Percentiles rank a stretch among this genome's conserved stretches.
These are phyloP conservation scores for Fusarium mundagurra DNA, from an alignment of 2,329 filamentous ascomycete genomes.

Conservation along the genomic window DNA sequence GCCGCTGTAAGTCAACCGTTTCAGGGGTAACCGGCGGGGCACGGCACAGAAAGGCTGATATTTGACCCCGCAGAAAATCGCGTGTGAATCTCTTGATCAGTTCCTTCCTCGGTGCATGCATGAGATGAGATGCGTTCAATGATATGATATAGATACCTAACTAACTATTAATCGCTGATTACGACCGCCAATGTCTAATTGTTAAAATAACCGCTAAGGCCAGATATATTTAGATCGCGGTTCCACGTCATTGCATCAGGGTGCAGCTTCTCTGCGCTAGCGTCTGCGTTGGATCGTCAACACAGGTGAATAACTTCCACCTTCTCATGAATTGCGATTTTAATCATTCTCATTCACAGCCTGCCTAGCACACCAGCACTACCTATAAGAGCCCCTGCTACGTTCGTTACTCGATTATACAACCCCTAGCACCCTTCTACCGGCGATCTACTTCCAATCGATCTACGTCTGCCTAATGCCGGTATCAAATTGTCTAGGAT, in stretches of 20 bases:
- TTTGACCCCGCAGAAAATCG: slow-evolving; percentile 22
- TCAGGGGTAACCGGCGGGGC: slow-evolving; percentile 14
- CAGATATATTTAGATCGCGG: not conserved
- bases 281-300: slow-evolving; percentile 1
- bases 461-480: not conserved
- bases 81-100: slow-evolving; percentile 10
- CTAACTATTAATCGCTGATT: not conserved
- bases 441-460: not conserved
- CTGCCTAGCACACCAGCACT: not conserved
- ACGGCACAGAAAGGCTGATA: not conserved
- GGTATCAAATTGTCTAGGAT: slow-evolving; percentile 4
- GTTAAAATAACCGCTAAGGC: not conserved
- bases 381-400: not conserved
- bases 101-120: slow-evolving; percentile 6
- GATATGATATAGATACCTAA: not conserved
- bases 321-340: slow-evolving; percentile 13
- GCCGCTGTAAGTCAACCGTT: slow-evolving; percentile 11
- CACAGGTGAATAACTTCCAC: slow-evolving; percentile 14
- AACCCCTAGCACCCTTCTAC: not conserved
- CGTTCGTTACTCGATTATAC: not conserved
- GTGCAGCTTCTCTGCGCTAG: slow-evolving; percentile 5
- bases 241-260: slow-evolving; percentile 7
- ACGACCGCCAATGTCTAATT: not conserved
- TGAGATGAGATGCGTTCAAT: not conserved
- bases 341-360: slow-evolving; percentile 6